Percentiles rank a stretch among this genome's conserved stretches.
phyloP scores from a whole-genome alignment of 2,329 filamentous ascomycete genomes.

The Ophiocordyceps australis region DNA sequence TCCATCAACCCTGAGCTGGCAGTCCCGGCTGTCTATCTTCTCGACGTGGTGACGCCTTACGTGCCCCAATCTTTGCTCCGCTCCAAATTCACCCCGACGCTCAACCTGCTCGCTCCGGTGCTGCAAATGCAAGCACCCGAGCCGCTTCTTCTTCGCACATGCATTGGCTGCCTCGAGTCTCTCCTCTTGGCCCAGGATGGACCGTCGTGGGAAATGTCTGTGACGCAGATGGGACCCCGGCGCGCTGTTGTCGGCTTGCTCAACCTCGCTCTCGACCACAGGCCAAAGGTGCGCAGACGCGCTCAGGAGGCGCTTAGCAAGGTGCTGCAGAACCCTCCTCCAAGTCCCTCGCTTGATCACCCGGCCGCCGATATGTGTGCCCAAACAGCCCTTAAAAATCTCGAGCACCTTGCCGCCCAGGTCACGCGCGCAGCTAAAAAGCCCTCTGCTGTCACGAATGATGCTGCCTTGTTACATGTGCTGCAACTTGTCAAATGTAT shows the following conservation, averaged over 20 bases:
- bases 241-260: conserved; percentile 75
- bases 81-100: conserved; percentile 88
- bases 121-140: conserved; percentile 67
- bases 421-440: conserved; percentile 48
- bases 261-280: conserved; percentile 65
- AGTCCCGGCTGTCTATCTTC: conserved; percentile 79
- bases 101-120: conserved; percentile 69
- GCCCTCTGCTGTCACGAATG: conserved; percentile 43
- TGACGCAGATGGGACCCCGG: conserved; percentile 68
- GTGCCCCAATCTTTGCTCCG: conserved; percentile 75
- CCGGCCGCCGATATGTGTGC: conserved; percentile 94
- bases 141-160: conserved; percentile 68
- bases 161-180: conserved; percentile 88
- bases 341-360: conserved; percentile 83
- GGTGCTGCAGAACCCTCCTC: conserved; percentile 69
- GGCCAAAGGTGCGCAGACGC: conserved; percentile 87
- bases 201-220: conserved; percentile 70
- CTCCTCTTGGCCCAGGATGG: conserved; percentile 78
- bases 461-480: conserved; percentile 77
- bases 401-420: conserved; percentile 55
- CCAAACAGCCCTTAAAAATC: conserved; percentile 66
- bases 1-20: conserved; percentile 67
- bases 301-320: conserved; percentile 77
- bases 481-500: conserved; percentile 85
- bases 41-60: conserved; percentile 78